phyloP scores from a whole-genome alignment of 2,329 filamentous ascomycete species.

The Penicillium nordicum region DNA sequence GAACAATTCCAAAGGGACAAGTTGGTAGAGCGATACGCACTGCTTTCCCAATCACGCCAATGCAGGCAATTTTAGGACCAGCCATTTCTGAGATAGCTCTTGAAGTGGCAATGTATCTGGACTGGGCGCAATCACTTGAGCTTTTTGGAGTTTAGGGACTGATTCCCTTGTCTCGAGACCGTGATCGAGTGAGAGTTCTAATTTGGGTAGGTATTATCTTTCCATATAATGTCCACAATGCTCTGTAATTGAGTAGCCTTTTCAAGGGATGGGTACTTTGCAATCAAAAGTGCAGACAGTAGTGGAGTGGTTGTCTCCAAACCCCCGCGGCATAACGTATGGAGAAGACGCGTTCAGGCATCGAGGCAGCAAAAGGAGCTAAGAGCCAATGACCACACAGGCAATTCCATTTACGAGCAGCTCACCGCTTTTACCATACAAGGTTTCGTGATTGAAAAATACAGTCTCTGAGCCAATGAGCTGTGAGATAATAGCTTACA shows the following conservation, averaged over 20 bases:
- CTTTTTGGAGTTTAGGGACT: not conserved
- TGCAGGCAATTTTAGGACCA: constrained; percentile 77
- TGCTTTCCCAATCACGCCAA: constrained; percentile 90
- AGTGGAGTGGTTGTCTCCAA: constrained; percentile 1
- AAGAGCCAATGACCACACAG: constrained; percentile 15
- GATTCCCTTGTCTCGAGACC: not conserved
- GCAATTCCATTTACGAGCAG: constrained; percentile 19
- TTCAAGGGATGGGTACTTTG: not conserved
- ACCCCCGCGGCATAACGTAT: not conserved
- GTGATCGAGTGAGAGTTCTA: not conserved
- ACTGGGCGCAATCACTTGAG: not conserved
- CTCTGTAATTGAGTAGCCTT: not conserved
- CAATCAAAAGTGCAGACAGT: not conserved
- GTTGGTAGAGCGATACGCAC: constrained; percentile 49
- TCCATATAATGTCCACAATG: not conserved
- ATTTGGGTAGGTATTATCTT: not conserved
- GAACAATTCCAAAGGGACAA: not conserved
- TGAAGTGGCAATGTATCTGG: not conserved
- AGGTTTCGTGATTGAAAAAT: not conserved
- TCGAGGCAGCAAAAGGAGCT: not conserved
- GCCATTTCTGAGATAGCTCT: constrained; percentile 37
- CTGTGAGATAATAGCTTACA: constrained; percentile 6
- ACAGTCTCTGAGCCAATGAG: constrained; percentile 6
- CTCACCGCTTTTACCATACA: constrained; percentile 23
- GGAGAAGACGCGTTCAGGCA: constrained; percentile 1